Evolutionary conservation across 1,284 basidiomycete genomes (phyloP).

Genomic region (Puccinia triticina): DNA sequence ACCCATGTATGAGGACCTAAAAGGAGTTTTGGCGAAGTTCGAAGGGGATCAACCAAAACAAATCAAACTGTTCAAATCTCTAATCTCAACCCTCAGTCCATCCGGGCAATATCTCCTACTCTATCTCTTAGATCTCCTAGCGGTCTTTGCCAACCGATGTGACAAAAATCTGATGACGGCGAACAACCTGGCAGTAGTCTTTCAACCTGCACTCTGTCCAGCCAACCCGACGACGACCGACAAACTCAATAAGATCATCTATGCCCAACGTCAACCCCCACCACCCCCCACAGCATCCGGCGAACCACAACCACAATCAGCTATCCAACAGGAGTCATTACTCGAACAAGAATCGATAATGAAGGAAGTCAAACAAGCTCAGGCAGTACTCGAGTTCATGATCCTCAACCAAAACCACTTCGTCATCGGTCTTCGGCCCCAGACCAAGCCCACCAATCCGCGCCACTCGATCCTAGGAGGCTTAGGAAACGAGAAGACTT

Average conservation of each 20-base stretch:
- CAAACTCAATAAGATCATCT: constrained; percentile 45
- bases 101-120: constrained; percentile 91
- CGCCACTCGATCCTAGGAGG: not conserved
- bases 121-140: constrained; percentile 92
- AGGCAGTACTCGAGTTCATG: constrained; percentile 46
- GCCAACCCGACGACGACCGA: constrained; percentile 20
- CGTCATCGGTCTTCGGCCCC: constrained; percentile 43
- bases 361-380: constrained; percentile 43
- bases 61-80: constrained; percentile 68
- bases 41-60: constrained; percentile 33
- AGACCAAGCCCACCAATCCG: constrained; percentile 26
- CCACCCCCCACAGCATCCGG: not conserved
- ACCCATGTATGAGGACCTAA: constrained; percentile 28
- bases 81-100: constrained; percentile 81
- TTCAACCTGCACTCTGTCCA: constrained; percentile 75
- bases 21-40: constrained; percentile 20
- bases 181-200: constrained; percentile 89
- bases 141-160: constrained; percentile 86
- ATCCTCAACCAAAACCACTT: constrained; percentile 49
- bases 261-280: constrained; percentile 11
- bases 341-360: constrained; percentile 45
- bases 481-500: not conserved
- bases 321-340: constrained; percentile 43
- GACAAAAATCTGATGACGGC: constrained; percentile 96
- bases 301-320: constrained; percentile 5